Conservation (phyloP, 1,139 yeast species). For the Saccharomyces pastorianus region DNA sequence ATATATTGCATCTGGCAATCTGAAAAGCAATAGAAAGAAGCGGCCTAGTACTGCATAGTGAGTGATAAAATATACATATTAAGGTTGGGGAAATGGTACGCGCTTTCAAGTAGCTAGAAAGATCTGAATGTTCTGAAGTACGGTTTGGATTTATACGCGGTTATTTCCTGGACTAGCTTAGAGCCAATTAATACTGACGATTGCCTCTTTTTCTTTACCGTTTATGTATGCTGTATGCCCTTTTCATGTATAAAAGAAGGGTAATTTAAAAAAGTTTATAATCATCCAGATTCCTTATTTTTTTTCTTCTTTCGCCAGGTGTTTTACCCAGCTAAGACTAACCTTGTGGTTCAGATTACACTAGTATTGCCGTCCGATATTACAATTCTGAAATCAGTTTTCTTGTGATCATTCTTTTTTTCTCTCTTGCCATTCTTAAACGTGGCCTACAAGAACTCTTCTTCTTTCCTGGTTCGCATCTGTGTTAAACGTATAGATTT, state of each 20-base stretch:
- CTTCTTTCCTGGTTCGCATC: background rate
- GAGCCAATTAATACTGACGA: background rate
- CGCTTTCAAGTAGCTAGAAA: background rate
- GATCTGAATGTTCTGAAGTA: background rate
- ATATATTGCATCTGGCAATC: background rate
- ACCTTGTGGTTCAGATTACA: background rate
- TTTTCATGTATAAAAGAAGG: background rate
- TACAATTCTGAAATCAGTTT: background rate
- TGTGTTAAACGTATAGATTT: background rate
- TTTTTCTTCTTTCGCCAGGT: background rate
- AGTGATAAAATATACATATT: too few species aligned
- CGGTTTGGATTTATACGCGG: background rate
- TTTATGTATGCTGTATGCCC: background rate
- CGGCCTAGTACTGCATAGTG: background rate
- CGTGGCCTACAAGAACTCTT: background rate
- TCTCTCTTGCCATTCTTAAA: slow-evolving; percentile 1
- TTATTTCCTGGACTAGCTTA: background rate
- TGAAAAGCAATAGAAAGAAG: background rate
- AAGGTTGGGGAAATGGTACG: background rate
- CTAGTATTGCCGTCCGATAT: background rate
- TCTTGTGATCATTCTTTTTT: slow-evolving; percentile 1
- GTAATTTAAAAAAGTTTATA: background rate
- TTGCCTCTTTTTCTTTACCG: background rate
- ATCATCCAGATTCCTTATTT: background rate
- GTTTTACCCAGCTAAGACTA: background rate